Evolutionary conservation across 371 early-diverging fungal species (phyloP).

Genomic region (Apophysomyces variabilis): DNA sequence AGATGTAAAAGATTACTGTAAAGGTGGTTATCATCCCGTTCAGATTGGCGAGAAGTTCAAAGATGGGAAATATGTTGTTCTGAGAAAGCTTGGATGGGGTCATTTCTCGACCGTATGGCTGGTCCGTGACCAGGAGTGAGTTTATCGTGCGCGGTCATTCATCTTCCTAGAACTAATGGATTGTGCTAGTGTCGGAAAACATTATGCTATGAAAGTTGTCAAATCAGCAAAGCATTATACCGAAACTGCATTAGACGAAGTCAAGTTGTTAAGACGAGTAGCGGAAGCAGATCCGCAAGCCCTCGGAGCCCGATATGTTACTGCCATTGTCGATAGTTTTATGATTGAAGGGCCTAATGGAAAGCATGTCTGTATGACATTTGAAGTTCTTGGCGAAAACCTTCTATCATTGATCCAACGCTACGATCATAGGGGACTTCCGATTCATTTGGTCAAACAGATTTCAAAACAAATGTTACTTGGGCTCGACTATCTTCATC

Average conservation of each 20-base stretch:
- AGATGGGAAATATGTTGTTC: slow-evolving; percentile 78
- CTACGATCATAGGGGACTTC: slow-evolving; percentile 85
- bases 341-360: slow-evolving; percentile 91
- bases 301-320: slow-evolving; percentile 72
- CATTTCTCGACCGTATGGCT: slow-evolving; percentile 99
- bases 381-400: slow-evolving; percentile 97
- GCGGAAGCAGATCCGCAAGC: slow-evolving; percentile 68
- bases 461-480: slow-evolving; percentile 87
- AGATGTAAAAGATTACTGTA: slow-evolving; percentile 87
- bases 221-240: slow-evolving; percentile 96
- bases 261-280: slow-evolving; percentile 84
- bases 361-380: slow-evolving; percentile 94
- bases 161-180: background rate
- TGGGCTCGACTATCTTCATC: slow-evolving; percentile 93
- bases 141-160: background rate
- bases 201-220: slow-evolving; percentile 96
- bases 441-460: slow-evolving; percentile 83
- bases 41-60: slow-evolving; percentile 84
- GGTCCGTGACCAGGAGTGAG: slow-evolving; percentile 76
- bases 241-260: slow-evolving; percentile 95
- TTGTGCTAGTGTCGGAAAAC: slow-evolving; percentile 61
- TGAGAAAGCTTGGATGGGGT: slow-evolving; percentile 99
- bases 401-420: slow-evolving; percentile 82
- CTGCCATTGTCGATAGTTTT: slow-evolving; percentile 90
- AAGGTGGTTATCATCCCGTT: slow-evolving; percentile 96